Evolutionary conservation across 345 rosid species (phyloP), one percentile per base, ranked within the genome.

Genomic region (Citrus medica): DNA sequence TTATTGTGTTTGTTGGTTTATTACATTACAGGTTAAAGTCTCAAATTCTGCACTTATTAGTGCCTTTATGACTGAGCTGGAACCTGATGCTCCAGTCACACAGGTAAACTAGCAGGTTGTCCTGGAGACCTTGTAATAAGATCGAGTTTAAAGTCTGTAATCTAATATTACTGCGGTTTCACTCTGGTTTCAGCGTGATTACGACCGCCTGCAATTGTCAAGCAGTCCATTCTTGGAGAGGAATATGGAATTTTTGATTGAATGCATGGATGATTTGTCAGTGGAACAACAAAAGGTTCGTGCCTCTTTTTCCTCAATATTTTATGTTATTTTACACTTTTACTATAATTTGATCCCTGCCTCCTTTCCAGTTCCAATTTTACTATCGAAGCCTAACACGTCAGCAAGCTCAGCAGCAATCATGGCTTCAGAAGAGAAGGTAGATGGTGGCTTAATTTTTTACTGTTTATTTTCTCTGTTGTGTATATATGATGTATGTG

Each of bases 381-480:
- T 83, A 97, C 85, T 84, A 97, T 80, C 81, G 99, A 27, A 93
- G 88, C 79, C 82, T 94, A 79, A 89, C 98, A 40, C 97, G 99
- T 35, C 98, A 97, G 79, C 99, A 97, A 88, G 93, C 88, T 2
- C 99, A 97, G 78, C 99, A 97, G 79, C 99, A 97, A 86, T 86
- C 97, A 71, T 94, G 99, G 99, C 93, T 97, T 83, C 99, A 97
- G 84, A 97, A 97, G 83, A 89, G 99, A 86, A 97, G 97, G 99
- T 93, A 71, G 67, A 27, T 42, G 5, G 9, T 70, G 55, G 21
- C 77, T 66, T 13, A 7, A 17, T 28, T 65, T 22, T 38, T 35
- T 4, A 32, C 5, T 59, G 27, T 46, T 53, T 9, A 7, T 38
- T 37, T 55, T 19, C 27, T 76, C 22, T 48, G 17, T 58, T 68